Base-by-base conservation (phyloP, 305 asterid species). In the Striga hermonthica region DNA sequence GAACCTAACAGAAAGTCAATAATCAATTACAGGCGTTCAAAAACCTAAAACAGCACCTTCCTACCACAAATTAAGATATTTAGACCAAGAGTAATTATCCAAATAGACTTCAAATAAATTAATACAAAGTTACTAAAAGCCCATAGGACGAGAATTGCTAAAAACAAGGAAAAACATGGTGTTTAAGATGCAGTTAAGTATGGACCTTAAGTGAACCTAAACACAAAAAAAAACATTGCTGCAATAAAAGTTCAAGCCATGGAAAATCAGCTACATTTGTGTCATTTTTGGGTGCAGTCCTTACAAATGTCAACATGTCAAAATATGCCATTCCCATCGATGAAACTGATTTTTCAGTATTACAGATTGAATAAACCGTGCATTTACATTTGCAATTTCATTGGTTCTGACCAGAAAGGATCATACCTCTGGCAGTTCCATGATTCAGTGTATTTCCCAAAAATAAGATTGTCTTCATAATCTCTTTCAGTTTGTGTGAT, bases 401-500 rank as follows among this genome's bases (percentile, higher is more conserved):
- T 16, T 59, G 50, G 47, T 14, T 45, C 38, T 14, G 31, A 64
- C 72, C n/a, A 71, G 52, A 63, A 65, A 65, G 41, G 50, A 69
- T 37, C 87, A 72, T 78, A 90, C 99, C 99, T 78, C 99, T 83
- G 40, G 99, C 99, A 76, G 99, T 94, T 78, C 99, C 99, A 72
- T 88, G 97, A 75, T 94, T 94, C 79, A 90, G 74, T 59, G 95
- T 83, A 78, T 94, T 94, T 72, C 99, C 99, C 50, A 94, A 82
- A 72, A 75, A 71, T 73, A 94, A 76, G 65, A 94, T 94, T 78
- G 74, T 85, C 85, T 88, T 85, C 93, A 94, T 73, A 56, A 94
- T 83, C 75, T 86, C 97, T 85, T 90, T 94, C 88, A 94, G 81
- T 76, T 86, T 84, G 68, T 76, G 59, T 72, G 99, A 94, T 68